Evolutionary conservation across 352 stramenopile genomes (phyloP).

Genomic region (Globisporangium perplexum): DNA sequence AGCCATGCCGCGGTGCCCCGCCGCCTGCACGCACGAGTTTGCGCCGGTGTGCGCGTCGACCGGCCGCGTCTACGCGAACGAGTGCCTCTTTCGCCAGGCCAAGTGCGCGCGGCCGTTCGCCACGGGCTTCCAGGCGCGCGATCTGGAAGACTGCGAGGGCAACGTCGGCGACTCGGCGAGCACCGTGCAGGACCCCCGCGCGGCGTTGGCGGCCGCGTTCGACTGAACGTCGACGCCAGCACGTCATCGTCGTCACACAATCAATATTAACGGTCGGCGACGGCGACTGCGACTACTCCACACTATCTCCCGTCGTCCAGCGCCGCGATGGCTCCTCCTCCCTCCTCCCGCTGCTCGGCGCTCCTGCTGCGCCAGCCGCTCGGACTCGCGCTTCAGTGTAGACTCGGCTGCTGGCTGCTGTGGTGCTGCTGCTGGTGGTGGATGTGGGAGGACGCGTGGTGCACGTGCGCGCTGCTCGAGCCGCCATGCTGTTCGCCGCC

Average conservation of each 20-base stretch:
- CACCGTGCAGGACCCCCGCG: constrained; percentile 4
- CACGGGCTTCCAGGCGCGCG: constrained; percentile 10
- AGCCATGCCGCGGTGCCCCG: constrained; percentile 23
- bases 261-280: neutral
- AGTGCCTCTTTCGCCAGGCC: constrained; percentile 45
- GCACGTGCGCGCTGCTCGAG: constrained; percentile 14
- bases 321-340: too few species aligned
- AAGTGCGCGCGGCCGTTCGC: constrained; percentile 26
- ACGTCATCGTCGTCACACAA: neutral
- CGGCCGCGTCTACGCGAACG: constrained; percentile 44
- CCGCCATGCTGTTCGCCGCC: constrained; percentile 28
- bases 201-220: constrained; percentile 10
- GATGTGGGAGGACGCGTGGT: constrained; percentile 46
- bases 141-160: constrained; percentile 19
- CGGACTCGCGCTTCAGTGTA: too few species aligned
- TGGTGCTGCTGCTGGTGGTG: constrained; percentile 11
- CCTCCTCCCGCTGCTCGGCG: too few species aligned
- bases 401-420: constrained; percentile 1
- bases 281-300: too few species aligned
- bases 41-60: constrained; percentile 43
- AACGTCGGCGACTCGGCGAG: constrained; percentile 13
- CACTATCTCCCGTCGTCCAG: too few species aligned
- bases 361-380: neutral
- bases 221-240: neutral
- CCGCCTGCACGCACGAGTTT: constrained; percentile 29